These are phyloP conservation scores for Psilocybe azurescens DNA, from an alignment of 768 basidiomycete species.

Conservation along the genomic window DNA sequence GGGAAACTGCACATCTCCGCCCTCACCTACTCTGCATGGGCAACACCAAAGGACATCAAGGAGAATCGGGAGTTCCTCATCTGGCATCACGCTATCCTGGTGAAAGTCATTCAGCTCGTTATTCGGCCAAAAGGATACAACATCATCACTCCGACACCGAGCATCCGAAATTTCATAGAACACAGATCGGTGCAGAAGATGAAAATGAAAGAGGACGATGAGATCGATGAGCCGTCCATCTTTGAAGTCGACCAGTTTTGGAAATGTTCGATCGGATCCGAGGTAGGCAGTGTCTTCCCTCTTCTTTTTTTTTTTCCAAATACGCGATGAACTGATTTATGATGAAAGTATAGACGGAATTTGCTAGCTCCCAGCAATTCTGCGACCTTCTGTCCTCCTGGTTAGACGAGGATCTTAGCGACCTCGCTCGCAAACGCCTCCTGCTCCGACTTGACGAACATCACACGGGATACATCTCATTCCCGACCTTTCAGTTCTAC, in stretches of 20 bases:
- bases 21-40: neutral
- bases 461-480: conserved; percentile 12
- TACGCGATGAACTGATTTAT: neutral
- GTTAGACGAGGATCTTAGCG: conserved; percentile 5
- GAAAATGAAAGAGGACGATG: conserved; percentile 4
- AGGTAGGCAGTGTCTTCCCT: neutral
- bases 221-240: neutral
- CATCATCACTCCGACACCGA: conserved; percentile 1
- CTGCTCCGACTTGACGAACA: conserved; percentile 5
- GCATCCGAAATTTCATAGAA: conserved; percentile 7
- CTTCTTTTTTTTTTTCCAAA: neutral
- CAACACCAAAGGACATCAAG: conserved; percentile 3
- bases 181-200: conserved; percentile 11
- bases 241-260: conserved; percentile 11
- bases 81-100: neutral
- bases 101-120: conserved; percentile 4
- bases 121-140: conserved; percentile 8
- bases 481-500: conserved; percentile 6
- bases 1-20: conserved; percentile 1
- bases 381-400: conserved; percentile 5
- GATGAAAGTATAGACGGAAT: conserved; percentile 1
- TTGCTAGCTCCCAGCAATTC: conserved; percentile 7
- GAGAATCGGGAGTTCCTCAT: conserved; percentile 12
- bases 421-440: conserved; percentile 3
- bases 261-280: conserved; percentile 8